phyloP scores from a whole-genome alignment of 169 alveolate species.

The Plasmodium berghei region DNA sequence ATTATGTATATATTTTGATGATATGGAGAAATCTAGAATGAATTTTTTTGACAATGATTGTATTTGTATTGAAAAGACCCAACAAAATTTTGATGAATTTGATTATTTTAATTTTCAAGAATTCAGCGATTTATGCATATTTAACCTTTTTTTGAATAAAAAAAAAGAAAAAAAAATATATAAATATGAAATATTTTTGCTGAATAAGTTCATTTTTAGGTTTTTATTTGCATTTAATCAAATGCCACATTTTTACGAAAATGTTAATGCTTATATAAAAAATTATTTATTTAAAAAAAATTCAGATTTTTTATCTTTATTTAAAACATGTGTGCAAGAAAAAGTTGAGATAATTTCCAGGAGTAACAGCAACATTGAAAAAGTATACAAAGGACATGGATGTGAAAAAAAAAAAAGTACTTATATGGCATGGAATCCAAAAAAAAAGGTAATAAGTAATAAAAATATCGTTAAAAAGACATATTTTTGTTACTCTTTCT shows the following conservation, averaged over 20 bases:
- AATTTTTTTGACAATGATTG: conserved; percentile 1
- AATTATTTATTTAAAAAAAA: conserved; percentile 46
- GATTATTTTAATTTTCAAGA: conserved; percentile 33
- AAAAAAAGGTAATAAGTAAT: conserved; percentile 30
- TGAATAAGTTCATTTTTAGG: conserved; percentile 43
- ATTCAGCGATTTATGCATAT: conserved; percentile 35
- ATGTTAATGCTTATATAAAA: conserved; percentile 39
- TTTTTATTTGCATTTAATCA: conserved; percentile 13
- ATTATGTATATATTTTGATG: neutral
- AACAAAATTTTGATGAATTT: conserved; percentile 8
- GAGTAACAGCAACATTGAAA: neutral
- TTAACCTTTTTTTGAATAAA: conserved; percentile 19
- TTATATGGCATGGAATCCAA: conserved; percentile 13
- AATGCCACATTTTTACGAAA: conserved; percentile 65
- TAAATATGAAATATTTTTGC: conserved; percentile 39
- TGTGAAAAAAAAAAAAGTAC: conserved; percentile 1
- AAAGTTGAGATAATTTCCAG: neutral
- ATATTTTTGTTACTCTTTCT: neutral
- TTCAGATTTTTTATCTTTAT: conserved; percentile 11
- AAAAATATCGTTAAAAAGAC: neutral
- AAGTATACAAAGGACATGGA: neutral
- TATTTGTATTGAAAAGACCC: neutral
- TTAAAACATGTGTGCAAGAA: conserved; percentile 31
- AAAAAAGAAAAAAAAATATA: conserved; percentile 11
- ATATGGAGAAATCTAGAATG: conserved; percentile 9